Percentiles rank a stretch among this genome's conserved stretches.
Evolutionary conservation across 768 basidiomycete genomes (phyloP).

Genomic region (Gymnopilus dilepis): DNA sequence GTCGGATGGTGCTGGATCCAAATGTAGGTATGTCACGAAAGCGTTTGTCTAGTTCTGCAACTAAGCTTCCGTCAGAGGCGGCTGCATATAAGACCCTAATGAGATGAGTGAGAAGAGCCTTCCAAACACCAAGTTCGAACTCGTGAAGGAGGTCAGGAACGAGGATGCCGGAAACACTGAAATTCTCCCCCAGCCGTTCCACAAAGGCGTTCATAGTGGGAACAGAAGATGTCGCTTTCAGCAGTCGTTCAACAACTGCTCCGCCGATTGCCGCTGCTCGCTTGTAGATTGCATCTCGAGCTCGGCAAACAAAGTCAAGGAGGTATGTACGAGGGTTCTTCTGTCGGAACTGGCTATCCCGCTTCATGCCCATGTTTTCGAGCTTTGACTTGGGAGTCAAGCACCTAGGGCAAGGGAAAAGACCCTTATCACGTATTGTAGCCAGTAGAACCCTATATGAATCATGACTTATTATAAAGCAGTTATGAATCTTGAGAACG

Average conservation of each 20-base stretch:
- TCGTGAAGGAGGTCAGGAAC: constrained; percentile 43
- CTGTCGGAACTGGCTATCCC: constrained; percentile 23
- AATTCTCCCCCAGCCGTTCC: constrained; percentile 24
- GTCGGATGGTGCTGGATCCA: constrained; percentile 31
- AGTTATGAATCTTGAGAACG: too few relatives aligned
- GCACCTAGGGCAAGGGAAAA: constrained; percentile 43
- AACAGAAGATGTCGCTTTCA: constrained; percentile 31
- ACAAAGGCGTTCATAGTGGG: constrained; percentile 35
- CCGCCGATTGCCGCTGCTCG: constrained; percentile 6
- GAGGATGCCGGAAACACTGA: constrained; percentile 34
- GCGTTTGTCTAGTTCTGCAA: constrained; percentile 35
- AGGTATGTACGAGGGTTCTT: constrained; percentile 17
- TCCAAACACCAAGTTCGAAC: constrained; percentile 47
- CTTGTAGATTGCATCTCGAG: constrained; percentile 16
- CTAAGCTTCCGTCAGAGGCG: constrained; percentile 18
- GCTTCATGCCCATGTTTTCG: constrained; percentile 31
- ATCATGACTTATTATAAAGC: background rate
- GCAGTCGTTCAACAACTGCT: constrained; percentile 22
- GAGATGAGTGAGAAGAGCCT: constrained; percentile 40
- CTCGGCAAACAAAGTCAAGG: constrained; percentile 10
- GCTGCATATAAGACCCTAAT: constrained; percentile 38
- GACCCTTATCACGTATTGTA: constrained; percentile 42
- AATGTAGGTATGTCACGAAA: constrained; percentile 31
- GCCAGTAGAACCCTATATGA: constrained; percentile 35
- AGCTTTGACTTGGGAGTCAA: constrained; percentile 34